A percentile compares a stretch with the other conserved stretches of the same genome.
phyloP scores from a whole-genome alignment of 352 stramenopile genomes.

The Thraustotheca clavata region DNA sequence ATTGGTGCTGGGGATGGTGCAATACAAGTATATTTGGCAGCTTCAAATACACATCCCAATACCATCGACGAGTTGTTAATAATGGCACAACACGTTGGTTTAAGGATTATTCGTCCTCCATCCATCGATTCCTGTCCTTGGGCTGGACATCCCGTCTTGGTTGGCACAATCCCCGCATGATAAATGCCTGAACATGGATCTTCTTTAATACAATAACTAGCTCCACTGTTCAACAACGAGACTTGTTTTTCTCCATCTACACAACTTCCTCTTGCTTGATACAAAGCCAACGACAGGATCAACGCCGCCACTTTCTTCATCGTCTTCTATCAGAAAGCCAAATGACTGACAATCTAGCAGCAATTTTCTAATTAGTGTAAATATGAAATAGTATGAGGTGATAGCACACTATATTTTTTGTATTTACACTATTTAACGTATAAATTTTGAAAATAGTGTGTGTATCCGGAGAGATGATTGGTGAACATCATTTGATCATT shows the following conservation, averaged over 20 bases:
- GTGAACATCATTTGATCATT: neutral
- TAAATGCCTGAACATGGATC: conserved; percentile 18
- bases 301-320: no score
- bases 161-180: neutral
- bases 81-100: conserved; percentile 19
- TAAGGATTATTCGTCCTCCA: conserved; percentile 2
- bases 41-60: conserved; percentile 18
- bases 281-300: no score
- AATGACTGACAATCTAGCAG: conserved; percentile 14
- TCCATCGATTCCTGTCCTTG: conserved; percentile 7
- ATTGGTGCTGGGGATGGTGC: neutral
- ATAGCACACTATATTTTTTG: neutral
- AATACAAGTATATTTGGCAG: conserved; percentile 15
- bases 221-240: conserved; percentile 6
- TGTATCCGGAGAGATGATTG: no score
- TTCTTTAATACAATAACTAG: conserved; percentile 5
- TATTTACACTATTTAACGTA: neutral
- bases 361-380: neutral
- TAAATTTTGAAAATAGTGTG: no score
- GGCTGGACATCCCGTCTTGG: conserved; percentile 3
- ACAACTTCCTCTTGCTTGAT: no score
- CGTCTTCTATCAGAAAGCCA: no score
- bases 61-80: conserved; percentile 13
- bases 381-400: neutral
- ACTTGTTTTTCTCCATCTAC: conserved; percentile 4